Conservation (phyloP, 2,329 filamentous ascomycete genomes). For the Trichophyton rubrum region DNA sequence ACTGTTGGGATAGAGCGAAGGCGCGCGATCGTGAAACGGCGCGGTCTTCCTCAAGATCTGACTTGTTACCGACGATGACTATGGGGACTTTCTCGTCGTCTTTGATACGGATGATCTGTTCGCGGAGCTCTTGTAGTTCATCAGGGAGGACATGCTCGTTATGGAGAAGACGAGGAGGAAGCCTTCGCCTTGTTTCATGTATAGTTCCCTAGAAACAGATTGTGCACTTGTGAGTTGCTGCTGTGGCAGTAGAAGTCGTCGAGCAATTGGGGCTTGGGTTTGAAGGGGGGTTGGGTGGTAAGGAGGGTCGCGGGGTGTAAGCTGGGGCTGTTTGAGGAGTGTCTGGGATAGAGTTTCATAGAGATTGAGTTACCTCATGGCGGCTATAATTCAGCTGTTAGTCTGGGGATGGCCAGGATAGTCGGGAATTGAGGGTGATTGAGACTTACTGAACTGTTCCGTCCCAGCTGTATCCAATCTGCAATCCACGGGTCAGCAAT, state of each 20-base stretch:
- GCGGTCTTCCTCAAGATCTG: constrained; percentile 75
- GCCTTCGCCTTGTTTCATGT: constrained; percentile 88
- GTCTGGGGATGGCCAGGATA: not conserved
- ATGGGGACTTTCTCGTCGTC: constrained; percentile 74
- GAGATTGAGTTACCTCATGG: constrained; percentile 40
- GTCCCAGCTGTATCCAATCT: constrained; percentile 82
- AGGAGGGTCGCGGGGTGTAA: not conserved
- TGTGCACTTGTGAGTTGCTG: not conserved
- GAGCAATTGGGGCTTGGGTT: not conserved
- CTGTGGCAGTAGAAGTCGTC: too few relatives aligned
- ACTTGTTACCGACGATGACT: constrained; percentile 86
- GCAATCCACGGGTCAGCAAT: constrained; percentile 10
- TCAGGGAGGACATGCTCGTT: constrained; percentile 69
- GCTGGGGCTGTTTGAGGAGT: not conserved
- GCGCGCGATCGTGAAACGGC: constrained; percentile 65
- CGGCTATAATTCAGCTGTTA: constrained; percentile 29
- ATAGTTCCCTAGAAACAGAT: constrained; percentile 50
- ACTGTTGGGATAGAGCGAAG: constrained; percentile 73
- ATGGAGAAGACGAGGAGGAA: constrained; percentile 90
- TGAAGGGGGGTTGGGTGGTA: not conserved
- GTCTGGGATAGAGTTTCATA: not conserved
- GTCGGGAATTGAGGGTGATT: constrained; percentile 3
- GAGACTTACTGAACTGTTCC: constrained; percentile 75
- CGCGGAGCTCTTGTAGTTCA: constrained; percentile 67
- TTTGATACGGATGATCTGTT: constrained; percentile 86